Conservation (phyloP, 129 eudicot genomes). For the Pseudognaphalium luteoalbum region DNA sequence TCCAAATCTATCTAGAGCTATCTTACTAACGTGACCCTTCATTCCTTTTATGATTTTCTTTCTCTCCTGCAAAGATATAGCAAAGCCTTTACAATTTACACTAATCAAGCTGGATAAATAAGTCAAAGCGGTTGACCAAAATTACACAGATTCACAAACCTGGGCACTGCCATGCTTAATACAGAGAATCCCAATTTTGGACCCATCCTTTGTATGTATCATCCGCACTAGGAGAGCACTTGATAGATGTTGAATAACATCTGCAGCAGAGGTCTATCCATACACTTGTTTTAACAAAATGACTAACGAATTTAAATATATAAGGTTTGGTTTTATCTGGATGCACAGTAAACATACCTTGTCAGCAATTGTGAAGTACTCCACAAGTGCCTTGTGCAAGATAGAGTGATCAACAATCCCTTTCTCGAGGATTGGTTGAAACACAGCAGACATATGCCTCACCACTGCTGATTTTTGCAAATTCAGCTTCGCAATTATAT, state of each 20-base stretch:
- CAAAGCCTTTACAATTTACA: too few species aligned
- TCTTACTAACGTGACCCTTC: conserved; percentile 77
- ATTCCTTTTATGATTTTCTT: conserved; percentile 89
- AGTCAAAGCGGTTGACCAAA: background rate
- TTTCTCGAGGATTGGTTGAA: conserved; percentile 86
- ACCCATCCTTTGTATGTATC: conserved; percentile 86
- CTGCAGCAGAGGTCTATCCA: conserved; percentile 81
- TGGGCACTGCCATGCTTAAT: conserved; percentile 94
- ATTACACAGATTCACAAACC: conserved; percentile 37
- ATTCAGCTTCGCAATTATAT: conserved; percentile 71
- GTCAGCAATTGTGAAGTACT: conserved; percentile 76
- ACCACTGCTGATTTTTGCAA: conserved; percentile 72
- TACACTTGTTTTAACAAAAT: conserved; percentile 32
- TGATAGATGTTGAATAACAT: conserved; percentile 75
- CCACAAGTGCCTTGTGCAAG: conserved; percentile 70
- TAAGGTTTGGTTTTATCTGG: too few species aligned
- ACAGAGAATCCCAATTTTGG: conserved; percentile 69
- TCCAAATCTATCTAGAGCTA: conserved; percentile 72
- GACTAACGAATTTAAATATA: background rate
- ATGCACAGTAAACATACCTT: conserved; percentile 43
- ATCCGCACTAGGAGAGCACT: conserved; percentile 76
- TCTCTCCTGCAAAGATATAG: conserved; percentile 54
- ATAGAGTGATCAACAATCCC: conserved; percentile 94
- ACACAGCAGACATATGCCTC: conserved; percentile 76
- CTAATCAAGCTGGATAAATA: background rate